phyloP scores from a whole-genome alignment of 2,329 filamentous ascomycete species.

The Apiospora hydei region DNA sequence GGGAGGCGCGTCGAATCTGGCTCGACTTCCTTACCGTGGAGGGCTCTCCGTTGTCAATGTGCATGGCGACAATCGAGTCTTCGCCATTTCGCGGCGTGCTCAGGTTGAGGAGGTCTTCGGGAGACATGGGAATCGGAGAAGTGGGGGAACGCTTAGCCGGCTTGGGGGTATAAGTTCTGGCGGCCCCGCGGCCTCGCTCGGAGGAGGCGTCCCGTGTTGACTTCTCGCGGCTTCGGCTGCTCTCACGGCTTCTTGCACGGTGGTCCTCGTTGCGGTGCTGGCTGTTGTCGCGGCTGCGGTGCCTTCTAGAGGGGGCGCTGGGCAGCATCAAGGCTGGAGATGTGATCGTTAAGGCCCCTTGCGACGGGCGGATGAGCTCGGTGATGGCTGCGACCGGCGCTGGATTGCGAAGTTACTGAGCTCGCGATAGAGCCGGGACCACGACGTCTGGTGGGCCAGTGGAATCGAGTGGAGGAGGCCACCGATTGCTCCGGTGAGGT shows the following conservation, averaged over 20 bases:
- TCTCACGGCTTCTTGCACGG: slow-evolving; percentile 51
- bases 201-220: slow-evolving; percentile 68
- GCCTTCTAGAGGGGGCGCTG: slow-evolving; percentile 66
- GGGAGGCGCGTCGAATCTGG: slow-evolving; percentile 41
- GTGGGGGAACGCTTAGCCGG: slow-evolving; percentile 87
- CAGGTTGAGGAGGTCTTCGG: slow-evolving; percentile 77
- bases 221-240: slow-evolving; percentile 57
- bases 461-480: slow-evolving; percentile 59
- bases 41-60: slow-evolving; percentile 48
- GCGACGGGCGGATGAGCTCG: slow-evolving; percentile 62
- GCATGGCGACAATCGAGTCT: slow-evolving; percentile 35
- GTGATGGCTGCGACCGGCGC: slow-evolving; percentile 53
- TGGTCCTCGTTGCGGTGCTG: slow-evolving; percentile 53
- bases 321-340: slow-evolving; percentile 83
- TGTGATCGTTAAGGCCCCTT: slow-evolving; percentile 81
- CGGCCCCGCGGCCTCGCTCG: slow-evolving; percentile 71
- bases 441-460: slow-evolving; percentile 62
- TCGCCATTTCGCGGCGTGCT: slow-evolving; percentile 52
- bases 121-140: slow-evolving; percentile 93
- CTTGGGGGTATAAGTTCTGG: slow-evolving; percentile 69
- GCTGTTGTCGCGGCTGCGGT: slow-evolving; percentile 63
- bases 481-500: slow-evolving; percentile 65
- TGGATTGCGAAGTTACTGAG: slow-evolving; percentile 64
- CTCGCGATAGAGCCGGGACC: slow-evolving; percentile 64
- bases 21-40: slow-evolving; percentile 53